A percentile compares a stretch with the other conserved stretches of the same genome.
These are phyloP conservation scores for Yamadazyma kanchanaburiensis DNA, from an alignment of 1,139 yeast genomes.

Conservation along the genomic window DNA sequence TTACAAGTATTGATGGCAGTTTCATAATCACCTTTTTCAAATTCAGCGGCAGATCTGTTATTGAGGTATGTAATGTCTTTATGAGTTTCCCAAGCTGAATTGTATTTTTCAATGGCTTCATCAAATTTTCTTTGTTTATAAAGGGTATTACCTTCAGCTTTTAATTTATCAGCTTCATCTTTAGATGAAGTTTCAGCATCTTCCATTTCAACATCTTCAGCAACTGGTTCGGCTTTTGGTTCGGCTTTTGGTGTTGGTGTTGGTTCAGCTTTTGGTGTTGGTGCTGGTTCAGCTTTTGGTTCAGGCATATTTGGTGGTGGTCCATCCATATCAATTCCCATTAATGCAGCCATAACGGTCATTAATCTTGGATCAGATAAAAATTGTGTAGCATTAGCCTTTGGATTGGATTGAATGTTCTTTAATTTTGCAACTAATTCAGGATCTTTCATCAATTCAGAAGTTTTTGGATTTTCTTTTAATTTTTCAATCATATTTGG, in stretches of 20 bases:
- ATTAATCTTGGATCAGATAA: slow-evolving; percentile 81
- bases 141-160: slow-evolving; percentile 80
- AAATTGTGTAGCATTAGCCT: slow-evolving; percentile 61
- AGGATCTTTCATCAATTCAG: slow-evolving; percentile 85
- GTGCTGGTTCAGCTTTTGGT: slow-evolving; percentile 20
- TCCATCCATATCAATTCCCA: slow-evolving; percentile 76
- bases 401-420: slow-evolving; percentile 69
- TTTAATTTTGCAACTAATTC: slow-evolving; percentile 69
- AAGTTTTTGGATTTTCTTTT: slow-evolving; percentile 81
- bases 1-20: slow-evolving; percentile 78
- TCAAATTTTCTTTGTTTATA: slow-evolving; percentile 89
- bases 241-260: slow-evolving; percentile 22
- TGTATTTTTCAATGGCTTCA: slow-evolving; percentile 84
- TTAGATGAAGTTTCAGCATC: slow-evolving; percentile 31
- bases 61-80: slow-evolving; percentile 91
- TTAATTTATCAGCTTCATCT: slow-evolving; percentile 70
- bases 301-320: slow-evolving; percentile 24
- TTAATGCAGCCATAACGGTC: slow-evolving; percentile 81
- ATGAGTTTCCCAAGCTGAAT: slow-evolving; percentile 79
- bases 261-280: slow-evolving; percentile 19
- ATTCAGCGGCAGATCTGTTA: slow-evolving; percentile 97
- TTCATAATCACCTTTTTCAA: slow-evolving; percentile 90
- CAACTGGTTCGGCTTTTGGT: slow-evolving; percentile 9
- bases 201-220: slow-evolving; percentile 35
- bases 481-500: slow-evolving; percentile 76